phyloP scores from a whole-genome alignment of 2,329 filamentous ascomycete species.

The Colletotrichum eleusines region DNA sequence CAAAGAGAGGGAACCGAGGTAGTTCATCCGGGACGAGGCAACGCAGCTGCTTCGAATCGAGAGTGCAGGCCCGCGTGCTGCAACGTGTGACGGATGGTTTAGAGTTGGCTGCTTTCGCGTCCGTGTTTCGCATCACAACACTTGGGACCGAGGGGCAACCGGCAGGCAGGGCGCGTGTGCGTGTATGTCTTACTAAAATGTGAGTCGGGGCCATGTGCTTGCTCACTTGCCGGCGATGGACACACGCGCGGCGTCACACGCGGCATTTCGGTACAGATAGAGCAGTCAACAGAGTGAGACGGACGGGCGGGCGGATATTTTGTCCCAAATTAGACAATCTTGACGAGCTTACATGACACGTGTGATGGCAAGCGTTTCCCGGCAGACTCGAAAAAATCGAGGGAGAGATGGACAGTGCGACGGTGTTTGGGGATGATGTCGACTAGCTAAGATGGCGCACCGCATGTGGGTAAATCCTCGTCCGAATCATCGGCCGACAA shows the following conservation, averaged over 20 bases:
- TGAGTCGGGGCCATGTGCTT: slow-evolving; percentile 15
- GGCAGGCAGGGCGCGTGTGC: background rate
- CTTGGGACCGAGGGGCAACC: slow-evolving; percentile 20
- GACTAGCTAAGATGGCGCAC: background rate
- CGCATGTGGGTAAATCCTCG: background rate
- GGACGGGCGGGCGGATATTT: slow-evolving; percentile 36
- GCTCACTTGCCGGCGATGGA: background rate
- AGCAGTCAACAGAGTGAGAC: slow-evolving; percentile 22
- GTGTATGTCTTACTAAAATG: slow-evolving; percentile 1
- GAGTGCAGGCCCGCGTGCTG: slow-evolving; percentile 11
- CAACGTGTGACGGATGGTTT: slow-evolving; percentile 4
- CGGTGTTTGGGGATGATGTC: background rate
- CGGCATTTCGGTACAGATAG: background rate
- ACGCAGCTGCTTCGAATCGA: slow-evolving; percentile 7
- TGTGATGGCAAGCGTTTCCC: slow-evolving; percentile 8
- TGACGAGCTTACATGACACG: slow-evolving; percentile 20
- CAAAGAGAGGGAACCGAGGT: slow-evolving; percentile 22
- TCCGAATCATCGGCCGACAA: slow-evolving; percentile 30
- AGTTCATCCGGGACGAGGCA: background rate
- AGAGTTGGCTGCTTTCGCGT: slow-evolving; percentile 29
- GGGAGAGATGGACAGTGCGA: background rate
- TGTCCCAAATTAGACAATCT: slow-evolving; percentile 14
- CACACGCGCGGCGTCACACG: slow-evolving; percentile 26
- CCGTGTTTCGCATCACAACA: slow-evolving; percentile 35
- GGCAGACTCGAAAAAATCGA: background rate